phyloP scores from a whole-genome alignment of 129 eudicot genomes.

The Calendula officinalis region DNA sequence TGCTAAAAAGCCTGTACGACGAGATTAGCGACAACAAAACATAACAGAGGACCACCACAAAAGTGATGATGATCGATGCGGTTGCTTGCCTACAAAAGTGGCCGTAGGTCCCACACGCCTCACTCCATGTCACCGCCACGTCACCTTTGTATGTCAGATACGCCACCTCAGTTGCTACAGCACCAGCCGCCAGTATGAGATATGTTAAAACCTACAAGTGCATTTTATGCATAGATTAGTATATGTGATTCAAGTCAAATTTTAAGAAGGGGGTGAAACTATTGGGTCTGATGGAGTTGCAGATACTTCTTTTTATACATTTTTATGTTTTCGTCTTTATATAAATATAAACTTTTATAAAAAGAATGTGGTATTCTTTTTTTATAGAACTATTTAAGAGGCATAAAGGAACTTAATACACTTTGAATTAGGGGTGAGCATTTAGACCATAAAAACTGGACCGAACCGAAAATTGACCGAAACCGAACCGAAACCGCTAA shows the following conservation, averaged over 20 bases:
- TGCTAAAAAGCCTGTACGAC: conserved; percentile 84
- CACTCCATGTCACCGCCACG: conserved; percentile 63
- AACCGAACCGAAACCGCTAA: no score
- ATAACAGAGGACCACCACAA: conserved; percentile 61
- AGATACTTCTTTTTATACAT: no score
- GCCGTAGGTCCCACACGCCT: conserved; percentile 63
- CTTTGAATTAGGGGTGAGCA: no score
- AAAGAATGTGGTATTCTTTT: neutral
- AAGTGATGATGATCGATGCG: conserved; percentile 59
- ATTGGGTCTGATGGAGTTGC: no score
- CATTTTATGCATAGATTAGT: neutral
- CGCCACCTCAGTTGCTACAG: conserved; percentile 71
- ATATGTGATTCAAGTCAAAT: no score
- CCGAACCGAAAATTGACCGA: no score
- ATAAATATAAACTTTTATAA: no score
- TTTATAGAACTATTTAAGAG: neutral
- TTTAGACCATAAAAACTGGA: no score
- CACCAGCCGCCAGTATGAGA: conserved; percentile 74
- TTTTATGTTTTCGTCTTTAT: no score
- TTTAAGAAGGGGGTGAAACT: no score
- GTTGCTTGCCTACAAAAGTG: conserved; percentile 74
- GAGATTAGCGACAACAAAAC: conserved; percentile 67
- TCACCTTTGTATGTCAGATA: conserved; percentile 88
- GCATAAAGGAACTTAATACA: neutral
- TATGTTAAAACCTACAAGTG: conserved; percentile 57